These are phyloP conservation scores for Sedum album DNA, from an alignment of 164 flowering plant genomes.

Conservation along the genomic window DNA sequence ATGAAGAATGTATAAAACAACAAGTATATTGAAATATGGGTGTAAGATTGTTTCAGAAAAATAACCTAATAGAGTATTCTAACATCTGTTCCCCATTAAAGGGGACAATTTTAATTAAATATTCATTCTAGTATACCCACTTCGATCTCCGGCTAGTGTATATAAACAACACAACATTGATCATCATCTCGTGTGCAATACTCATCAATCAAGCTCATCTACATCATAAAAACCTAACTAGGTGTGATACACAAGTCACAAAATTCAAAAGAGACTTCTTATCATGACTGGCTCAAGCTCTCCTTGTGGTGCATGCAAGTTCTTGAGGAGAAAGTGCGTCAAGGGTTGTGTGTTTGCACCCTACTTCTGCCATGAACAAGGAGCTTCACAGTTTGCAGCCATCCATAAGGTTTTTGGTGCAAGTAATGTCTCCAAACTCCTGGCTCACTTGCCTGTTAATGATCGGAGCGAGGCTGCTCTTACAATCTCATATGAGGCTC, in stretches of 20 bases:
- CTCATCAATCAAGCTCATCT: constrained; percentile 2
- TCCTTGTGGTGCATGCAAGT: constrained; percentile 9
- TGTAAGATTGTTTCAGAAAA: background rate
- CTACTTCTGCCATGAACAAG: constrained; percentile 3
- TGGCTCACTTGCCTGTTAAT: constrained; percentile 1
- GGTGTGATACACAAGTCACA: background rate
- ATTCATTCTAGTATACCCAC: constrained; percentile 7
- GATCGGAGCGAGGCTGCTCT: background rate
- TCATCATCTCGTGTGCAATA: background rate
- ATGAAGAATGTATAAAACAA: background rate
- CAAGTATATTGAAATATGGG: background rate
- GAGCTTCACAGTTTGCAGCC: constrained; percentile 8
- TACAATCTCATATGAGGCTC: constrained; percentile 6
- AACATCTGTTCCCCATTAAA: constrained; percentile 6
- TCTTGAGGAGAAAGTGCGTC: constrained; percentile 4
- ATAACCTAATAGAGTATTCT: background rate
- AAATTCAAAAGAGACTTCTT: background rate
- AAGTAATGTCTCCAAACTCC: background rate
- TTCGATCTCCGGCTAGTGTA: background rate
- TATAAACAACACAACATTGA: background rate
- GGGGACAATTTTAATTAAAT: constrained; percentile 8
- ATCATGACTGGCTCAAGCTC: constrained; percentile 6
- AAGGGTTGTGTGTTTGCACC: constrained; percentile 6
- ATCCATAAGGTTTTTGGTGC: constrained; percentile 8
- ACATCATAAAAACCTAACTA: background rate